Evolutionary conservation across 148 eudicot species (phyloP), one percentile per base, ranked within the genome.

Genomic region (Arbutus unedo): DNA sequence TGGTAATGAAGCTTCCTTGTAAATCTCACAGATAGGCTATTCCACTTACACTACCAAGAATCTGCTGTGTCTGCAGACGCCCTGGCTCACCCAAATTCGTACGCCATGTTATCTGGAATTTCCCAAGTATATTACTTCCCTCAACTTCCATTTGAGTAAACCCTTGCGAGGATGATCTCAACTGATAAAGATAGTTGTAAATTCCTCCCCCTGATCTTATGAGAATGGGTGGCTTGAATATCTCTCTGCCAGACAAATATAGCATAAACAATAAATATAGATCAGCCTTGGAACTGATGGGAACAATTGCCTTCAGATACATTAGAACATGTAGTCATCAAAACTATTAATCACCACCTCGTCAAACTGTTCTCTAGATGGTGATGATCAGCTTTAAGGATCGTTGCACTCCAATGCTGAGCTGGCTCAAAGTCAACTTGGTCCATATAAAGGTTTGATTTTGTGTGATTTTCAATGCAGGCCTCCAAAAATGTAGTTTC

Each of bases 11-110:
- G 55, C 81, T 78, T 78, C 68, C 49, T 19, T 41, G 11, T 48
- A 16, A 45, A 1, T 51, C 8, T 21, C 5, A 70, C 55, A 47
- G 48, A 49, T 8, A 47, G 79, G 47, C 15, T 57, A 47, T 47
- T 82, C 78, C 43, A 92, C 98, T 93, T 89, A 96, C 99, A 88
- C 91, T 93, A 53, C 99, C 97, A 86, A 96, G 93, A 81, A 96
- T 96, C 83, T 96, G 93, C 82, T 96, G 99, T 19, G 99, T 96
- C 87, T 96, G 99, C 89, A 96, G 94, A 84, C 99, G 98, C 49
- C 99, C 99, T 56, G 99, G 95, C 86, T 96, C 99, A 62, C 99
- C 99, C 90, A 96, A 90, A 87, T 96, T 96, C 79, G 99, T 94
- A 72, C 97, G 97, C 99, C 99, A 96, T 59, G 99, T 96, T 87